phyloP scores from a whole-genome alignment of 1,139 yeast species.

The Yamadazyma songkhlaensis region DNA sequence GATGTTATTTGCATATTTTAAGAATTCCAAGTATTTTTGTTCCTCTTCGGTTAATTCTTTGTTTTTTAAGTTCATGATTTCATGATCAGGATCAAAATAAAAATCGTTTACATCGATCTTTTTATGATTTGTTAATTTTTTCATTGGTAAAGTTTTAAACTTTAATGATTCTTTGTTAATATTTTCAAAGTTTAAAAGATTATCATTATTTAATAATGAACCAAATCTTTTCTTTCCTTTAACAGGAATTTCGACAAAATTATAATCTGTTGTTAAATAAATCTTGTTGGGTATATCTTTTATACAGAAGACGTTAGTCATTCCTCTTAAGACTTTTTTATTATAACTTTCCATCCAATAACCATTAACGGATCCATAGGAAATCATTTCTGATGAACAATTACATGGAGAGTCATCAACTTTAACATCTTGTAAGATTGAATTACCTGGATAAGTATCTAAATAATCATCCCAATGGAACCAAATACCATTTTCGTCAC shows the following conservation, averaged over 20 bases:
- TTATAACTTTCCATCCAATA: constrained; percentile 35
- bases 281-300: constrained; percentile 30
- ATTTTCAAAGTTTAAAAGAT: constrained; percentile 10
- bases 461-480: constrained; percentile 49
- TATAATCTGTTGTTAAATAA: constrained; percentile 24
- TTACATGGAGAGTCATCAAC: constrained; percentile 16
- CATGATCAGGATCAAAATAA: constrained; percentile 29
- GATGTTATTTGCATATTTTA: constrained; percentile 25
- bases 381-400: constrained; percentile 21
- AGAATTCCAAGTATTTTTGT: constrained; percentile 24
- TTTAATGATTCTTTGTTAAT: constrained; percentile 2
- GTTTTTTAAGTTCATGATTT: constrained; percentile 25
- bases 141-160: constrained; percentile 2
- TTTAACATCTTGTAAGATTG: constrained; percentile 19
- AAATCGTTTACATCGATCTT: constrained; percentile 26
- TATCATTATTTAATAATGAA: constrained; percentile 9
- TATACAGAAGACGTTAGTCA: constrained; percentile 34
- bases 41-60: constrained; percentile 19
- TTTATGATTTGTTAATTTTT: constrained; percentile 12
- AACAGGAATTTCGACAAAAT: constrained; percentile 30
- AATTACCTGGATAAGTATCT: constrained; percentile 27
- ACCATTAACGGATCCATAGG: constrained; percentile 31
- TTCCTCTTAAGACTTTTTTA: constrained; percentile 33
- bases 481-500: constrained; percentile 18
- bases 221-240: constrained; percentile 26